Base-by-base conservation (phyloP, 305 asterid genomes). In the Rubia peregrina region DNA sequence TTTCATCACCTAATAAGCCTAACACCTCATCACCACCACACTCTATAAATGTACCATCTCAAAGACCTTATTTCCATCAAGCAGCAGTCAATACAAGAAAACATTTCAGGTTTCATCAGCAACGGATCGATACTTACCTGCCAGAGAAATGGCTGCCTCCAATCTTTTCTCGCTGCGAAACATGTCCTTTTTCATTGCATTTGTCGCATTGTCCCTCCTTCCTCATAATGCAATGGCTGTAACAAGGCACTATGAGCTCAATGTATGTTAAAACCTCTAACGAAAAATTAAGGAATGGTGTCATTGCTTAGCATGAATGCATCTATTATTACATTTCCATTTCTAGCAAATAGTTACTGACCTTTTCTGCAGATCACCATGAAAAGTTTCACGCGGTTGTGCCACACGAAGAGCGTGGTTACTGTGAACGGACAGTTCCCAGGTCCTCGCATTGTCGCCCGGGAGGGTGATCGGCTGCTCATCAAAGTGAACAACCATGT, bases 201-300 rank as follows among this genome's bases (percentile, higher is more conserved):
- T 75, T 57, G 36, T 80, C 21, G 63, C 87, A 6, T 22, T 80
- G 71, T 63, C 70, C 68, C 76, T 78, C 7, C 72, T 81, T 66
- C 77, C 87, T 76, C 83, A 73, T n/a, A 57, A 21, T 42, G 83
- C 82, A 42, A 72, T 78, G 68, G 85, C 81, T 68, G 26, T 24
- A 48, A 88, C 88, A 9, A 77, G 88, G 76, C 87, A 77, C 66
- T 88, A 86, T 26, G 85, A 85, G 80, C 80, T 88, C 74, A 82
- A 85, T 70, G 89, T 85, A 75, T 3, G 82, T 22, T 0, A 12
- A 36, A 53, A 61, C 44, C 12, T 0, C 6, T 7, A 5, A n/a
- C 1, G 2, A 14, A 3, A 30, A 5, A 26, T 9, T 40, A 5
- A 26, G 24, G 48, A 68, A 30, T 33, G 5, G 36, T 33, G 36